Conservation (phyloP, 2,329 filamentous ascomycete species). For the Penicillium sp. region DNA sequence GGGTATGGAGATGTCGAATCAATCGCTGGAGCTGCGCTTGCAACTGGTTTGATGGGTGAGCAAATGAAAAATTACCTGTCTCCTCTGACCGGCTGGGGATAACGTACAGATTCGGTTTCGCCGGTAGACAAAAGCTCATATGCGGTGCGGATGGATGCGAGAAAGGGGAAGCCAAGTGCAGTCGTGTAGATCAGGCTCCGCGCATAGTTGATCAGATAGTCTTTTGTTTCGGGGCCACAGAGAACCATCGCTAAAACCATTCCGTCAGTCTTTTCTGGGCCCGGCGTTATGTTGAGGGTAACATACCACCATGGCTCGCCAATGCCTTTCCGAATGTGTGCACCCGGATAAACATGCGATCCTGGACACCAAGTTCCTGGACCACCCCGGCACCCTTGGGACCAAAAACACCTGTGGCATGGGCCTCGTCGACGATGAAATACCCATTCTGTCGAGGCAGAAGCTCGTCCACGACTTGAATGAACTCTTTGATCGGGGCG, state of each 20-base stretch:
- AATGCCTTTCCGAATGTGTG: constrained; percentile 61
- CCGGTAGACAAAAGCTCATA: constrained; percentile 62
- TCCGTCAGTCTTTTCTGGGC: neutral
- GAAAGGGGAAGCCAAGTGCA: constrained; percentile 64
- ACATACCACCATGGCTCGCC: constrained; percentile 68
- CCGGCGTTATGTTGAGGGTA: neutral
- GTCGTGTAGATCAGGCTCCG: constrained; percentile 77
- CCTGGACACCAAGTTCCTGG: constrained; percentile 54
- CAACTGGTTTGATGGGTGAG: constrained; percentile 31
- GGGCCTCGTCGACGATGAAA: constrained; percentile 62
- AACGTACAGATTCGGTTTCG: constrained; percentile 50
- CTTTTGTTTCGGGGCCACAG: constrained; percentile 61
- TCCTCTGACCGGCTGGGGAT: too few species aligned
- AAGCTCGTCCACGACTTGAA: constrained; percentile 59
- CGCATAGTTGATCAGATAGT: constrained; percentile 76
- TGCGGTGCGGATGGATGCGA: constrained; percentile 62
- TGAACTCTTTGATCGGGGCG: constrained; percentile 65
- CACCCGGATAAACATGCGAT: constrained; percentile 54
- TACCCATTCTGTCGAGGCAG: constrained; percentile 62
- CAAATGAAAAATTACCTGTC: too few species aligned
- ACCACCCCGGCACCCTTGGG: constrained; percentile 55
- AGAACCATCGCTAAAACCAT: constrained; percentile 60
- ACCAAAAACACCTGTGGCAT: constrained; percentile 58
- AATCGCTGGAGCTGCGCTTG: constrained; percentile 53
- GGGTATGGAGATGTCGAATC: constrained; percentile 51